Evolutionary conservation across 225 moss, liverwort and hornwort genomes (phyloP), one percentile per base, ranked within the genome.

Genomic region (Sphagnum tenellum): DNA sequence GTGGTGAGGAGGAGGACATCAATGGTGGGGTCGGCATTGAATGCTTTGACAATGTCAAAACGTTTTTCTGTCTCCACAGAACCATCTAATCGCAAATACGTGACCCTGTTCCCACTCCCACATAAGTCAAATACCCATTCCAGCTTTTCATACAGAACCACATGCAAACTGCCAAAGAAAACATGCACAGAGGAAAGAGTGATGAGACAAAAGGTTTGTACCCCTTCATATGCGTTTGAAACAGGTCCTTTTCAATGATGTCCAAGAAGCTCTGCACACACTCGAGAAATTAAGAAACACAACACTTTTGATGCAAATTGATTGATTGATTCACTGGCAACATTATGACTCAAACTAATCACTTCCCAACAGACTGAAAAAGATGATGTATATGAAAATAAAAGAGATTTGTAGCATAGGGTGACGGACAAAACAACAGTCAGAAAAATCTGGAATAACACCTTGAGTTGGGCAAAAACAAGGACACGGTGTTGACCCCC

Each of bases 1-100:
- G 93, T 94, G 12, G 93, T 94, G 49, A 94, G 79, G 60, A 94
- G 86, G 50, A 94, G 88, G 68, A 94, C 93, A 79, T 94, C 93
- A 71, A 94, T 94, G 9, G 93, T 94, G 11, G 93, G 93, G 70
- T 94, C 93, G 12, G 93, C 88, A 65, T 94, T 94, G 72, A 94
- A 94, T 68, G 89, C 80, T 76, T 90, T 94, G 2, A 94, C 93
- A 64, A 94, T 88, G 62, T 89, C 93, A 76, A 94, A 94, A n/a
- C 93, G 88, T 65, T 84, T 88, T 9, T 94, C 93, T 45, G 88
- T 78, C 64, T 94, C 93, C 69, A 94, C 93, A 44, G 90, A 90
- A 57, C 93, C 93, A 79, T 94, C 93, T 71, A 94, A 74, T 67
- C 93, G 86, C 68, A 94, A 72, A 72, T 94, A 94, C 12, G 90